Conservation (phyloP, 1,284 basidiomycete genomes). For the Ustilago nuda region DNA sequence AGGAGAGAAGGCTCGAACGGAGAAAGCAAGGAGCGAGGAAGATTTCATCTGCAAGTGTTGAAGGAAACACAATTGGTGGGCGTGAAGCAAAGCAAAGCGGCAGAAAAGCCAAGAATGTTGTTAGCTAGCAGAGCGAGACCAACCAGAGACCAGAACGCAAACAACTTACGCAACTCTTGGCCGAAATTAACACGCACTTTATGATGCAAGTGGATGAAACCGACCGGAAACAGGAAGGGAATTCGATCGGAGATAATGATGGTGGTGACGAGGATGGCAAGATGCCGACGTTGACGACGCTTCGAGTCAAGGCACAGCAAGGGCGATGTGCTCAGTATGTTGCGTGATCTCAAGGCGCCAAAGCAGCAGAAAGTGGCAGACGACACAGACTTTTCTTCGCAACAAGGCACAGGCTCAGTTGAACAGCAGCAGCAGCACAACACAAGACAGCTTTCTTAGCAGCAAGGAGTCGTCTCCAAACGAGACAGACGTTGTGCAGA, state of each 20-base stretch:
- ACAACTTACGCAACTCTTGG: constrained; percentile 29
- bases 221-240: neutral
- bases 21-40: constrained; percentile 22
- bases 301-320: neutral
- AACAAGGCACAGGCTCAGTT: neutral
- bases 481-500: neutral
- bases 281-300: constrained; percentile 49
- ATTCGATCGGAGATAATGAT: constrained; percentile 14
- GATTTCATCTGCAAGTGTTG: constrained; percentile 38
- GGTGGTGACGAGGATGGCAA: neutral
- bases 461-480: neutral
- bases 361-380: constrained; percentile 1
- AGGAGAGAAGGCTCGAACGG: constrained; percentile 18
- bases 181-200: constrained; percentile 7
- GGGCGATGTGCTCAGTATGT: neutral
- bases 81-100: constrained; percentile 8
- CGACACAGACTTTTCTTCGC: neutral
- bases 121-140: neutral
- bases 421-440: neutral
- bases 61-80: constrained; percentile 25
- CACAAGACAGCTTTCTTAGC: neutral
- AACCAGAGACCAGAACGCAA: neutral
- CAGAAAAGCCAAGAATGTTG: too few relatives aligned
- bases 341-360: neutral
- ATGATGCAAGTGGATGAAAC: neutral